phyloP scores from a whole-genome alignment of 1,284 basidiomycete genomes.

The Trametes polyzona region DNA sequence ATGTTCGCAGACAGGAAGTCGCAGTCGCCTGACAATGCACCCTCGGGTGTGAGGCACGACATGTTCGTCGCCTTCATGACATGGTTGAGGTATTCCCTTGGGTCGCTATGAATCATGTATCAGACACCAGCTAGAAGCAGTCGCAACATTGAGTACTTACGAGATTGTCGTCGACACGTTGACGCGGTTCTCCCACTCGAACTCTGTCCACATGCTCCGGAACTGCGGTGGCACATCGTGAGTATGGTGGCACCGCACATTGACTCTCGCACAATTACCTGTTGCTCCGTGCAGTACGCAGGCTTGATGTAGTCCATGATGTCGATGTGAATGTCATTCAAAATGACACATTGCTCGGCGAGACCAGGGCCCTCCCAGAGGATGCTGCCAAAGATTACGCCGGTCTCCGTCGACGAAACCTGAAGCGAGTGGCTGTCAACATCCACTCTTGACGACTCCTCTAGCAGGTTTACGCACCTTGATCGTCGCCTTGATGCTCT shows the following conservation, averaged over 20 bases:
- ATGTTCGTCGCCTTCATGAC: conserved; percentile 96
- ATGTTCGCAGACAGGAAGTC: conserved; percentile 94
- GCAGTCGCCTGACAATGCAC: conserved; percentile 89
- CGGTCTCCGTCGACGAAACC: conserved; percentile 95
- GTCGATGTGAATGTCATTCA: conserved; percentile 98
- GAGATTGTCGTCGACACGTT: conserved; percentile 86
- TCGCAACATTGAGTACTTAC: conserved; percentile 45
- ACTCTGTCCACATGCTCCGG: conserved; percentile 97
- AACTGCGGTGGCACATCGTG: conserved; percentile 55
- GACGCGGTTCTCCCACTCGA: conserved; percentile 98
- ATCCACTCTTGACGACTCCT: neutral
- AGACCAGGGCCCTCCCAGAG: conserved; percentile 94
- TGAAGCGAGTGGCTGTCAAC: conserved; percentile 18
- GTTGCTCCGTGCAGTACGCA: conserved; percentile 93
- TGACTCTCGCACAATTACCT: conserved; percentile 55
- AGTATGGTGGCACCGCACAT: neutral
- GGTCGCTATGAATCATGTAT: conserved; percentile 55
- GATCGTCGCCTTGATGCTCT: conserved; percentile 98
- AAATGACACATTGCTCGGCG: conserved; percentile 85
- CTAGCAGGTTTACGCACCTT: conserved; percentile 57
- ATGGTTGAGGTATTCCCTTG: conserved; percentile 85
- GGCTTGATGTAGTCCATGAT: conserved; percentile 99
- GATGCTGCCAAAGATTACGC: conserved; percentile 98
- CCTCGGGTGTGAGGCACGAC: conserved; percentile 95
- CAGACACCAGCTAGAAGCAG: conserved; percentile 4